phyloP scores from a whole-genome alignment of 192 early-diverging fungal species.

The Mortierella antarctica region DNA sequence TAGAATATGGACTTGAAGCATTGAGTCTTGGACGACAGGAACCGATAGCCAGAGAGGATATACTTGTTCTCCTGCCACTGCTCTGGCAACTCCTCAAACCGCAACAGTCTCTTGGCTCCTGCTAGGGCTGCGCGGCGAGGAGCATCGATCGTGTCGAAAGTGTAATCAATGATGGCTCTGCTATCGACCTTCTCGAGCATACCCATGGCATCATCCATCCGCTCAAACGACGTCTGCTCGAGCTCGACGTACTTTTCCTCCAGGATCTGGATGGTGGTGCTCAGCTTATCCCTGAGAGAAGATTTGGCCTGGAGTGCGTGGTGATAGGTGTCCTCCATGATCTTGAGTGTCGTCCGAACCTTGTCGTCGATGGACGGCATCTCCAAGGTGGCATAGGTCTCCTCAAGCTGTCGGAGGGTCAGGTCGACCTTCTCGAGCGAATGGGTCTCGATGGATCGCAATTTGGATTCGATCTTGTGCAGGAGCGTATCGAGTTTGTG shows the following conservation, averaged over 20 bases:
- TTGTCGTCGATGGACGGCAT: constrained; percentile 42
- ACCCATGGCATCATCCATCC: constrained; percentile 65
- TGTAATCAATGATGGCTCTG: constrained; percentile 54
- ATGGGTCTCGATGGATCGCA: constrained; percentile 39
- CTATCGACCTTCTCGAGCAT: constrained; percentile 65
- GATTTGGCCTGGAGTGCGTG: constrained; percentile 44
- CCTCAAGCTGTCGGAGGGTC: constrained; percentile 55
- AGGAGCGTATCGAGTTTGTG: constrained; percentile 44
- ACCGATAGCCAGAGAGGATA: constrained; percentile 65
- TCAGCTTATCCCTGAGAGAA: constrained; percentile 36
- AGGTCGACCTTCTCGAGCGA: constrained; percentile 55
- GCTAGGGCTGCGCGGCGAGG: constrained; percentile 60
- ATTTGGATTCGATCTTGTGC: constrained; percentile 45
- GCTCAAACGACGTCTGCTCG: constrained; percentile 51
- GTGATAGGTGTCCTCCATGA: constrained; percentile 44
- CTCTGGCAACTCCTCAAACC: constrained; percentile 67
- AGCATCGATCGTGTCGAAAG: constrained; percentile 61
- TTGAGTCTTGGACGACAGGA: constrained; percentile 58
- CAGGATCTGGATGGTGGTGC: constrained; percentile 35
- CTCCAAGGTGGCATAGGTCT: constrained; percentile 61
- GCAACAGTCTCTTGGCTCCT: constrained; percentile 65
- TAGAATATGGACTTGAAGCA: constrained; percentile 72
- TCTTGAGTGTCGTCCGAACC: constrained; percentile 32
- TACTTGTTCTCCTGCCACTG: constrained; percentile 74
- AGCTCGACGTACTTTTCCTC: constrained; percentile 55